These are phyloP conservation scores for Talaromyces albobiverticillius DNA, from an alignment of 2,329 filamentous ascomycete species.

Conservation along the genomic window DNA sequence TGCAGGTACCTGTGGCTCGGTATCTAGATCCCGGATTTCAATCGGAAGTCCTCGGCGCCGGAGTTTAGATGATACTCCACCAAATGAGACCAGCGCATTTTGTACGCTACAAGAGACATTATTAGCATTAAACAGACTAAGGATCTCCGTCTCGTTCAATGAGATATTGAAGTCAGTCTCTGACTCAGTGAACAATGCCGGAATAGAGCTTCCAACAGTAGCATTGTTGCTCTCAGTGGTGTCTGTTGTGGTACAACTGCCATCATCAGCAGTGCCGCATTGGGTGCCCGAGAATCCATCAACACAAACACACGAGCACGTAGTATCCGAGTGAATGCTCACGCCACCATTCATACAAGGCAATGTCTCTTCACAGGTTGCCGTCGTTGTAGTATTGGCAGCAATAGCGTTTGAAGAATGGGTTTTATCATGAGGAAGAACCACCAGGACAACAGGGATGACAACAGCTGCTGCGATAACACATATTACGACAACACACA, in stretches of 20 bases:
- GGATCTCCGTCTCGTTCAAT: slow-evolving; percentile 65
- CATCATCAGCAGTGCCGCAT: slow-evolving; percentile 52
- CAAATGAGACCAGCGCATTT: slow-evolving; percentile 84
- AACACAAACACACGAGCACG: slow-evolving; percentile 83
- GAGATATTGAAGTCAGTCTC: slow-evolving; percentile 71
- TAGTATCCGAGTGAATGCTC: slow-evolving; percentile 59
- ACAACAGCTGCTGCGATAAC: slow-evolving; percentile 78
- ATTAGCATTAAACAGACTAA: slow-evolving; percentile 71
- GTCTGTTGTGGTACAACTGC: slow-evolving; percentile 54
- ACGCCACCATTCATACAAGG: slow-evolving; percentile 78
- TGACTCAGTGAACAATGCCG: slow-evolving; percentile 66
- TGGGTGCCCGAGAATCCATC: slow-evolving; percentile 75
- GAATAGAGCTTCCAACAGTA: slow-evolving; percentile 76
- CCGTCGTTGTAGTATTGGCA: slow-evolving; percentile 16
- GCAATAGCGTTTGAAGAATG: not conserved
- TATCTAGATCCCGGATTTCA: not conserved
- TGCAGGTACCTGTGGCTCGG: not conserved
- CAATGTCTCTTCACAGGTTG: slow-evolving; percentile 57
- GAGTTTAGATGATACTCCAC: slow-evolving; percentile 48
- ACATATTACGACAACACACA: slow-evolving; percentile 64
- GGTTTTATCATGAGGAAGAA: slow-evolving; percentile 52
- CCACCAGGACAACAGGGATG: slow-evolving; percentile 67
- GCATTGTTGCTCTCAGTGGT: slow-evolving; percentile 57
- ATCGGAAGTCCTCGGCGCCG: slow-evolving; percentile 18
- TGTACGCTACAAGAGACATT: slow-evolving; percentile 79